phyloP scores from a whole-genome alignment of 805 yeast species.

The Suhomyces canberraensis region DNA sequence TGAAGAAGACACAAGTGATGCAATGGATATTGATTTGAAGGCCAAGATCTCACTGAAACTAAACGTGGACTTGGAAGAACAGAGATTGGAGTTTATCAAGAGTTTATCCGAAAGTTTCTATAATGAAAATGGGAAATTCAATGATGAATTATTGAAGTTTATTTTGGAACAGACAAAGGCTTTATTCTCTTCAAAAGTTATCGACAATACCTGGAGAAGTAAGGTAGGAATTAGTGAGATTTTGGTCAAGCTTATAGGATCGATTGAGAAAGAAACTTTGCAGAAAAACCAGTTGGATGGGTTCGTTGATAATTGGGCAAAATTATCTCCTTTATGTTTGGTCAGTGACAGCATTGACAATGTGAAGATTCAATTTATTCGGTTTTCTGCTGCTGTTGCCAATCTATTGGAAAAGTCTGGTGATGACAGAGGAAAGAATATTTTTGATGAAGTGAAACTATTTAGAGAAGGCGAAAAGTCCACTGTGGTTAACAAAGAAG shows the following conservation, averaged over 20 bases:
- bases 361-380: conserved; percentile 51
- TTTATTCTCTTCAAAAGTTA: conserved; percentile 22
- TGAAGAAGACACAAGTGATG: conserved; percentile 27
- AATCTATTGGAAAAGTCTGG: conserved; percentile 12
- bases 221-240: conserved; percentile 46
- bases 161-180: conserved; percentile 21
- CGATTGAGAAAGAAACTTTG: not conserved
- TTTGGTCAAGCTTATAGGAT: conserved; percentile 21
- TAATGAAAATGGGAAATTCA: conserved; percentile 6
- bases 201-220: conserved; percentile 59
- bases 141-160: conserved; percentile 23
- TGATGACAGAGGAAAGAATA: conserved; percentile 9
- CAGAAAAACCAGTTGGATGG: not conserved
- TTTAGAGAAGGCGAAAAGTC: conserved; percentile 18
- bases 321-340: conserved; percentile 22
- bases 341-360: conserved; percentile 48
- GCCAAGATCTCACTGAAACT: conserved; percentile 33
- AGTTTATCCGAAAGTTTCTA: conserved; percentile 35
- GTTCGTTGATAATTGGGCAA: not conserved
- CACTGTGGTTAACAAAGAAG: conserved; percentile 16
- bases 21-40: conserved; percentile 19
- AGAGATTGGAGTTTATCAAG: conserved; percentile 33
- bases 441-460: conserved; percentile 12
- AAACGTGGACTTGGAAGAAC: conserved; percentile 50
- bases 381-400: conserved; percentile 23